These are phyloP conservation scores for Pichia occidentalis DNA, from an alignment of 805 yeast species.

Conservation along the genomic window DNA sequence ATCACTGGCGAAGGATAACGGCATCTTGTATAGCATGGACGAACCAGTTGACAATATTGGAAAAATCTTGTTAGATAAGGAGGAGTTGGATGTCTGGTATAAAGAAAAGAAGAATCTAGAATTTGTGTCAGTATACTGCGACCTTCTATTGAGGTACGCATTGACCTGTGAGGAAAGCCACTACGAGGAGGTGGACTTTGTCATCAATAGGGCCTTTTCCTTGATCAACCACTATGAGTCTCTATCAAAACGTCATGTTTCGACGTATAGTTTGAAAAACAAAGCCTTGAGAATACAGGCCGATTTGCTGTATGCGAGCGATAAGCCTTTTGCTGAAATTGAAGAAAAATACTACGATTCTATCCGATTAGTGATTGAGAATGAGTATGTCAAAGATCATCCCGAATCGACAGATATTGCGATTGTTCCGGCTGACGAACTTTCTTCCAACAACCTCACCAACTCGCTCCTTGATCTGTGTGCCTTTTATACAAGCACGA, in stretches of 20 bases:
- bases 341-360: constrained; percentile 29
- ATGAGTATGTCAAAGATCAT: constrained; percentile 19
- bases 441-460: constrained; percentile 20
- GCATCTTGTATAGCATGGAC: constrained; percentile 13
- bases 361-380: constrained; percentile 20
- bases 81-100: constrained; percentile 23
- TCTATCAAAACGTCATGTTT: constrained; percentile 16
- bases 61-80: constrained; percentile 16
- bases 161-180: constrained; percentile 27
- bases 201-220: constrained; percentile 27
- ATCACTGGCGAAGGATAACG: constrained; percentile 27
- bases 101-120: constrained; percentile 27
- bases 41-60: constrained; percentile 18
- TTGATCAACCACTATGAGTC: constrained; percentile 27
- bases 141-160: constrained; percentile 35
- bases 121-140: constrained; percentile 31
- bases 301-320: constrained; percentile 21
- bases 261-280: constrained; percentile 26
- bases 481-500: constrained; percentile 24
- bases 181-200: constrained; percentile 21
- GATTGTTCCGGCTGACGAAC: constrained; percentile 21
- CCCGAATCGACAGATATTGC: constrained; percentile 15
- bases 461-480: constrained; percentile 28
- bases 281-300: constrained; percentile 34
- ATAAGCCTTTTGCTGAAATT: constrained; percentile 20